Evolutionary conservation across 1,284 basidiomycete species (phyloP).

Genomic region (Fereydounia khargensis): DNA sequence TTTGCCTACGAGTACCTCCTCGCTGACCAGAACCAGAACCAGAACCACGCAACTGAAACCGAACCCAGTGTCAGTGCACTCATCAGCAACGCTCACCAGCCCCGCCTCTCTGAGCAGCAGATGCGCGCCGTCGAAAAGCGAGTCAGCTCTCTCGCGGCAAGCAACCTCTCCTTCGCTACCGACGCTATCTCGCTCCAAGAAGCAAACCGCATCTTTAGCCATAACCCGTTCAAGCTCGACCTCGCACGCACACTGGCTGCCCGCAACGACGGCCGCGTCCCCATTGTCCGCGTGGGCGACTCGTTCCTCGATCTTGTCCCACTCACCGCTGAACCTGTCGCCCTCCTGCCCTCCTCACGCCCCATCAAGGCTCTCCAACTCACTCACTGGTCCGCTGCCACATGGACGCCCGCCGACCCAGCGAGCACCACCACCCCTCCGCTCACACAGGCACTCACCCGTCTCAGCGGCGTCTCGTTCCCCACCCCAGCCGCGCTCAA

Average conservation of each 20-base stretch:
- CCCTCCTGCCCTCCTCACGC: slow-evolving; percentile 7
- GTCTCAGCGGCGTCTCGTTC: slow-evolving; percentile 21
- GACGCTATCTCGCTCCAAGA: neutral
- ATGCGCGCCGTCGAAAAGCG: neutral
- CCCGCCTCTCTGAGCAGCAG: neutral
- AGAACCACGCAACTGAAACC: too few species aligned
- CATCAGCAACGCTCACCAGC: too few species aligned
- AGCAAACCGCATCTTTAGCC: neutral
- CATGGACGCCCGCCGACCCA: slow-evolving; percentile 3
- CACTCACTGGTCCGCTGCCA: slow-evolving; percentile 13
- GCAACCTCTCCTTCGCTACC: neutral
- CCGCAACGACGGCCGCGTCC: neutral
- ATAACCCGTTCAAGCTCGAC: slow-evolving; percentile 14
- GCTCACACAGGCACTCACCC: slow-evolving; percentile 8
- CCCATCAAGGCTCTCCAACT: slow-evolving; percentile 15
- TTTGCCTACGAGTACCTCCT: slow-evolving; percentile 9
- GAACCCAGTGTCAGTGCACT: too few species aligned
- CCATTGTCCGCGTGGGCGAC: slow-evolving; percentile 6
- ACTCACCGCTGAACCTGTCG: neutral
- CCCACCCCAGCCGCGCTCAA: slow-evolving; percentile 8
- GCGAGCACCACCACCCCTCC: neutral
- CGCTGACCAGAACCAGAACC: too few species aligned
- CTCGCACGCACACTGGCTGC: neutral
- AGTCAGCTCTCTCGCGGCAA: neutral
- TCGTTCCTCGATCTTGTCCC: slow-evolving; percentile 7